These are phyloP conservation scores for Pichia occidentalis DNA, from an alignment of 805 yeast genomes.

Conservation along the genomic window DNA sequence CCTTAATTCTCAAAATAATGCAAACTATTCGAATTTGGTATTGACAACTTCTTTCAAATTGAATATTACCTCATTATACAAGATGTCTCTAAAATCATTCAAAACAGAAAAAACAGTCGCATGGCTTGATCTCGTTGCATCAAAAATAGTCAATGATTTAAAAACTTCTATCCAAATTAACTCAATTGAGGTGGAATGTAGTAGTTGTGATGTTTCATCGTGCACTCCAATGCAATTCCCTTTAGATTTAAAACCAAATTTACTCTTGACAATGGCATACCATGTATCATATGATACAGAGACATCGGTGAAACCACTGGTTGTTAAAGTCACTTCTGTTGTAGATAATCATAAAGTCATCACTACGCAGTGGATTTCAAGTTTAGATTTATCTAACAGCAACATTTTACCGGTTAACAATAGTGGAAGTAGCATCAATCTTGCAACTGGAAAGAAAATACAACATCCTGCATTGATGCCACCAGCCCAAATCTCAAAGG, in stretches of 20 bases:
- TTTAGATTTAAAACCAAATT: slow-evolving; percentile 21
- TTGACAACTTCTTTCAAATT: slow-evolving; percentile 8
- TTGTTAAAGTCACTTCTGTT: slow-evolving; percentile 19
- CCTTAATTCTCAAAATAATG: no score
- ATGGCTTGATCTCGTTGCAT: slow-evolving; percentile 22
- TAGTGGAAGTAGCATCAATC: slow-evolving; percentile 5
- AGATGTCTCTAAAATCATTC: slow-evolving; percentile 24
- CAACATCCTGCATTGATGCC: slow-evolving; percentile 3
- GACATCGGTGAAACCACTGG: slow-evolving; percentile 23
- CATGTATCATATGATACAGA: slow-evolving; percentile 23
- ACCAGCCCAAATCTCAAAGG: slow-evolving; percentile 17
- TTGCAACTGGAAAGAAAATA: neutral
- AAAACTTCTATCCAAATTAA: slow-evolving; percentile 13
- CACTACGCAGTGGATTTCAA: slow-evolving; percentile 33
- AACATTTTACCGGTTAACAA: slow-evolving; percentile 6
- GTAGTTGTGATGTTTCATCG: slow-evolving; percentile 22
- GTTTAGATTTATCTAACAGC: slow-evolving; percentile 26
- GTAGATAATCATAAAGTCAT: slow-evolving; percentile 19
- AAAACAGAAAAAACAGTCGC: slow-evolving; percentile 24
- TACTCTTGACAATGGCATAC: slow-evolving; percentile 23
- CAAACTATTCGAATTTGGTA: no score
- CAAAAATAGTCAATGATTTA: slow-evolving; percentile 15
- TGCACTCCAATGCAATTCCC: slow-evolving; percentile 25
- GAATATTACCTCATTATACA: slow-evolving; percentile 22
- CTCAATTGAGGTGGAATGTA: slow-evolving; percentile 16